These are phyloP conservation scores for Coemansia sp. DNA, from an alignment of 192 early-diverging fungal species.

Conservation along the genomic window DNA sequence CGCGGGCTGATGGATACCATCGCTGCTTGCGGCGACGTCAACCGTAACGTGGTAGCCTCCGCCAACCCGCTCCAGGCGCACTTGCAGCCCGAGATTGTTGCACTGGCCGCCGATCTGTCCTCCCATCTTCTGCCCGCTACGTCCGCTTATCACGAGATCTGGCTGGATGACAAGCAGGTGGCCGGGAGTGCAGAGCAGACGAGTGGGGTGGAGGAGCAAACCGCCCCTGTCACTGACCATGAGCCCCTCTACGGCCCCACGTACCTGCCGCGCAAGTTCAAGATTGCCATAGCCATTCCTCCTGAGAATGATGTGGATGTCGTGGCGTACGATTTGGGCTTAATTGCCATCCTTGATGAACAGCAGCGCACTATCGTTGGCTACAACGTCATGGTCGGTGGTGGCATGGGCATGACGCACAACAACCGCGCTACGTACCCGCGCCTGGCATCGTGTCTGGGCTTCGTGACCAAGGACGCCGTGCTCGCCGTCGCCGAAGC, in stretches of 20 bases:
- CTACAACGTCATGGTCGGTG: conserved; percentile 93
- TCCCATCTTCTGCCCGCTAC: conserved; percentile 82
- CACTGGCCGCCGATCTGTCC: conserved; percentile 71
- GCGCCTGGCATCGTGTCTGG: conserved; percentile 72
- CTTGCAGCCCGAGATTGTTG: conserved; percentile 74
- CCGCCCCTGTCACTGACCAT: conserved; percentile 53
- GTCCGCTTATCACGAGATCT: conserved; percentile 95
- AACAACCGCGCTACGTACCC: conserved; percentile 98
- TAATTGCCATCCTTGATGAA: conserved; percentile 82
- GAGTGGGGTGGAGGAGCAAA: conserved; percentile 51
- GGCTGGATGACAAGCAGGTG: conserved; percentile 89
- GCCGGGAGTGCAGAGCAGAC: conserved; percentile 71
- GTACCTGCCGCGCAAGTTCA: conserved; percentile 96
- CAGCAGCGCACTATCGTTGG: conserved; percentile 70
- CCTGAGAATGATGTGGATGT: conserved; percentile 97
- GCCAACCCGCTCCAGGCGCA: conserved; percentile 80
- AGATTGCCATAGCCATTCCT: conserved; percentile 91
- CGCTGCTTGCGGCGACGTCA: conserved; percentile 97
- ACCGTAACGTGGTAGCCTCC: conserved; percentile 94
- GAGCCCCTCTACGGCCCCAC: conserved; percentile 93
- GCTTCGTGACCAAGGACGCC: conserved; percentile 75
- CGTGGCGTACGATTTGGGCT: conserved; percentile 93
- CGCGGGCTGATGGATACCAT: conserved; percentile 86
- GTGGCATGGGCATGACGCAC: conserved; percentile 98
- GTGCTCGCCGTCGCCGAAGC: conserved; percentile 83